Conservation (phyloP, 805 yeast species). For the Pichia heedii region DNA sequence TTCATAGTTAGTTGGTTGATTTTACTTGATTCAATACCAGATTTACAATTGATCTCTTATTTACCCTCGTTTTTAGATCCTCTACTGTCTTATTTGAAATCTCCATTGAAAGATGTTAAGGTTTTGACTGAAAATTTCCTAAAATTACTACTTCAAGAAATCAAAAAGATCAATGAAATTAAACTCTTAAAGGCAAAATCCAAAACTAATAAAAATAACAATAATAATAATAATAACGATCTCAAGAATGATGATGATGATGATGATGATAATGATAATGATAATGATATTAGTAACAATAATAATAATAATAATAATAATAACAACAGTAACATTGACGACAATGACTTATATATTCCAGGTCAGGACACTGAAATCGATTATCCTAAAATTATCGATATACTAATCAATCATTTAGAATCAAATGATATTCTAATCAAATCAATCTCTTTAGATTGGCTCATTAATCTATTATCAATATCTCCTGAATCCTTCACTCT, state of each 20-base stretch:
- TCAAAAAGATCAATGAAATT: slow-evolving; percentile 65
- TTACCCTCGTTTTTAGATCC: slow-evolving; percentile 87
- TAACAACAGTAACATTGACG: slow-evolving; percentile 8
- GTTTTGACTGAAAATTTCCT: slow-evolving; percentile 74
- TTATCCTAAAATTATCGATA: slow-evolving; percentile 70
- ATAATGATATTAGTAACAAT: slow-evolving; percentile 6
- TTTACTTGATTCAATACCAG: slow-evolving; percentile 87
- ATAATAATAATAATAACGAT: background rate
- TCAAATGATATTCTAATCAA: slow-evolving; percentile 70
- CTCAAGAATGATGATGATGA: background rate
- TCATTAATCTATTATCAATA: slow-evolving; percentile 59
- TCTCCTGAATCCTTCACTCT: slow-evolving; percentile 70
- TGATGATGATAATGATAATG: slow-evolving; percentile 47
- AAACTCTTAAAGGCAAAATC: slow-evolving; percentile 35
- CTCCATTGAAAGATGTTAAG: slow-evolving; percentile 78
- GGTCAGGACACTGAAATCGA: slow-evolving; percentile 81
- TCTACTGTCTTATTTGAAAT: slow-evolving; percentile 67
- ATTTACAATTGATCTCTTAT: slow-evolving; percentile 76
- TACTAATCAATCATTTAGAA: slow-evolving; percentile 72
- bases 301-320: background rate
- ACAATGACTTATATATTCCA: slow-evolving; percentile 52
- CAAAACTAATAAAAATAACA: slow-evolving; percentile 9
- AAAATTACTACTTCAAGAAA: slow-evolving; percentile 69
- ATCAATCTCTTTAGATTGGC: slow-evolving; percentile 73
- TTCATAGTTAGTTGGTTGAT: slow-evolving; percentile 92